phyloP scores from a whole-genome alignment of 208 protist species.

The Leishmania arabica region DNA sequence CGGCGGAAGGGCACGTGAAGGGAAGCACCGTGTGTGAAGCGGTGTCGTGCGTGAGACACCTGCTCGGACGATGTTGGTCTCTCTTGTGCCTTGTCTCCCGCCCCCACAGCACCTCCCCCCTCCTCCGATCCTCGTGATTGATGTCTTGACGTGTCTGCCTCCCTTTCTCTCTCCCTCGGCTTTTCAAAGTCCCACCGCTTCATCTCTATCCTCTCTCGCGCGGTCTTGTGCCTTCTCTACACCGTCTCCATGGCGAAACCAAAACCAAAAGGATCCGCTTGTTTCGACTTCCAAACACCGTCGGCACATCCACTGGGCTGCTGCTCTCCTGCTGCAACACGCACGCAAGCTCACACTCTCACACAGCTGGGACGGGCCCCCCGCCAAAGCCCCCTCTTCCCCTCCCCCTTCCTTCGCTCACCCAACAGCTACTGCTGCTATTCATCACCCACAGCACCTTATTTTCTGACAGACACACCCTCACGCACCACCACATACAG shows the following conservation, averaged over 20 bases:
- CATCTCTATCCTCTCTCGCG: neutral
- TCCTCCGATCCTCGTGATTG: neutral
- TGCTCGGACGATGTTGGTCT: neutral
- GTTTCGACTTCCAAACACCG: neutral
- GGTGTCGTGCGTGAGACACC: neutral
- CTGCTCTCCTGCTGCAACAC: neutral
- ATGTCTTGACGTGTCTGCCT: neutral
- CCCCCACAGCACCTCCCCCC: neutral
- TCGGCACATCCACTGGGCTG: neutral
- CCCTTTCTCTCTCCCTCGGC: neutral
- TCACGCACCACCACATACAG: neutral
- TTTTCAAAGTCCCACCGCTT: neutral
- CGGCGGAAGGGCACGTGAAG: neutral
- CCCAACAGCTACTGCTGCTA: no score
- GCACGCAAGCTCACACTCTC: neutral
- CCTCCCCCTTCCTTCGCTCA: neutral
- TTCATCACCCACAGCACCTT: neutral
- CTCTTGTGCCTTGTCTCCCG: neutral
- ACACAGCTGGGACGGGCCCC: neutral
- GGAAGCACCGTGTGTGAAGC: neutral
- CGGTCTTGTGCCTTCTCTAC: neutral
- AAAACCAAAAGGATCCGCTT: neutral
- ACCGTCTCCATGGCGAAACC: no score
- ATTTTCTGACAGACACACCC: neutral
- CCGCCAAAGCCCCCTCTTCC: neutral